These are phyloP conservation scores for Orobanche coerulescens DNA, from an alignment of 257 asterid genomes.

Conservation along the genomic window DNA sequence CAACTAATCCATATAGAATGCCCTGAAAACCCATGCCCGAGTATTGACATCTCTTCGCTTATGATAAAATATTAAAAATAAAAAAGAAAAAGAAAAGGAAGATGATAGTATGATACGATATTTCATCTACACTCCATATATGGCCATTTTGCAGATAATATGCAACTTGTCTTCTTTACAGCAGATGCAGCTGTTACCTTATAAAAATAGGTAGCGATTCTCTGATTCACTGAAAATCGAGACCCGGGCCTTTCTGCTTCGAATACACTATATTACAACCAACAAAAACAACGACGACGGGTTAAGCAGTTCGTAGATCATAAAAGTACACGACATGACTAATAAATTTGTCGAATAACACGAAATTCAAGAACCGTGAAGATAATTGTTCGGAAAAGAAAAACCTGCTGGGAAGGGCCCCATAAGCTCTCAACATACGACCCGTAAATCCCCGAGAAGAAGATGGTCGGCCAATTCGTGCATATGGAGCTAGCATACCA, in stretches of 20 bases:
- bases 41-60: too few species aligned
- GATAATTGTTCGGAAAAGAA: not conserved
- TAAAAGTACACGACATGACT: not conserved
- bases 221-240: slow-evolving; percentile 64
- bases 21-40: slow-evolving; percentile 57
- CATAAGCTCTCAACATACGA: slow-evolving; percentile 59
- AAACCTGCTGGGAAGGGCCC: slow-evolving; percentile 59
- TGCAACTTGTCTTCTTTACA: not conserved
- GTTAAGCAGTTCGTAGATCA: not conserved
- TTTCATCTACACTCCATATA: too few species aligned
- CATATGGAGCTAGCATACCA: slow-evolving; percentile 96
- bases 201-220: slow-evolving; percentile 74
- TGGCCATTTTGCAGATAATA: not conserved
- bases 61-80: not conserved
- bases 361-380: not conserved
- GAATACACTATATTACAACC: slow-evolving; percentile 55
- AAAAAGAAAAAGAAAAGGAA: not conserved
- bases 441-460: slow-evolving; percentile 65
- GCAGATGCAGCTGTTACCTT: slow-evolving; percentile 40
- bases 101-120: too few species aligned
- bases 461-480: slow-evolving; percentile 66
- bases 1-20: slow-evolving; percentile 77
- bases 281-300: slow-evolving; percentile 14
- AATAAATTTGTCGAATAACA: not conserved
- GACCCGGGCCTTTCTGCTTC: slow-evolving; percentile 94